phyloP scores from a whole-genome alignment of 2,329 filamentous ascomycete species.

The Penicillium expansum region DNA sequence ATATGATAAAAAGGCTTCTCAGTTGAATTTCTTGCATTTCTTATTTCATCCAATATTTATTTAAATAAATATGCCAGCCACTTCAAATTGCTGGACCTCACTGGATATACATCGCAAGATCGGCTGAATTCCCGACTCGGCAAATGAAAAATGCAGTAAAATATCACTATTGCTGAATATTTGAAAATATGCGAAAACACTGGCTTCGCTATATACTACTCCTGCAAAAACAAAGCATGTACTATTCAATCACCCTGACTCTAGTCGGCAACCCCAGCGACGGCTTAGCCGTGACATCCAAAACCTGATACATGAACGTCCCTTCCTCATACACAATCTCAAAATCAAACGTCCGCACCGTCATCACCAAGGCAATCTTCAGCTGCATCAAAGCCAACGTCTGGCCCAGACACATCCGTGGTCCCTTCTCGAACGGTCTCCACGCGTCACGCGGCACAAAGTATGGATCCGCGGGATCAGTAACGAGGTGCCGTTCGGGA shows the following conservation, averaged over 20 bases:
- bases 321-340: conserved; percentile 11
- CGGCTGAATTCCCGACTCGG: no score
- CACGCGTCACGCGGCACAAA: conserved; percentile 41
- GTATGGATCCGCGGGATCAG: conserved; percentile 25
- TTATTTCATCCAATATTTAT: no score
- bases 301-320: conserved; percentile 13
- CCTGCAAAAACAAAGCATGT: neutral
- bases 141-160: no score
- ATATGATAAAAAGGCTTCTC: no score
- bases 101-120: no score
- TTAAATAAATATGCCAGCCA: no score
- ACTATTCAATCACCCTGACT: conserved; percentile 7
- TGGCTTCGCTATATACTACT: no score
- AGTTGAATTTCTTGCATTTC: no score
- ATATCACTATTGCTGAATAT: no score
- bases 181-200: neutral
- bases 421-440: conserved; percentile 51
- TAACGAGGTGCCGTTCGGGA: conserved; percentile 38
- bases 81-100: no score
- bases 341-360: conserved; percentile 25
- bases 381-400: conserved; percentile 48
- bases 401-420: conserved; percentile 51
- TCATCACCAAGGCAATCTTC: conserved; percentile 26
- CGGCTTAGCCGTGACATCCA: conserved; percentile 15
- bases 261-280: conserved; percentile 11